Base-by-base conservation (phyloP, 495 filamentous ascomycete species). In the Talaromyces wortmannii region DNA sequence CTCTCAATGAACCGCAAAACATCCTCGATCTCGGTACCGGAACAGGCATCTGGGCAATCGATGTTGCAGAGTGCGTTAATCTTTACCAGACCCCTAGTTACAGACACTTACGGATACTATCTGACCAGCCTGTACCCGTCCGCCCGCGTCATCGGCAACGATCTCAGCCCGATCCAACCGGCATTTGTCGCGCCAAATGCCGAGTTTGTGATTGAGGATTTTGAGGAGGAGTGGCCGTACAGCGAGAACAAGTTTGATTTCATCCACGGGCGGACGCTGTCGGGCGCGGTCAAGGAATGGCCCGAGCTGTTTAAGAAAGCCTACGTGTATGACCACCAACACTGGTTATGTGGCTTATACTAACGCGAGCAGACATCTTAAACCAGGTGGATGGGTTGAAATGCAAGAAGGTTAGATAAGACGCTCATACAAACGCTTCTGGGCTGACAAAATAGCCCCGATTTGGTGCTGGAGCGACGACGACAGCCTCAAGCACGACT, bases 31-130 rank as follows among this genome's bases (percentile, higher is more conserved):
- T 86, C 47, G 84, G 84, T 13, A 86, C 83, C 0, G 84, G 84
- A 13, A 87, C 84, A 6, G 84, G 84, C 18, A 83, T 85, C 45
- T 87, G 82, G 83, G 82, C 81, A 8, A 76, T 86, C 50, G 84
- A 80, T 61, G 82, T 67, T 36, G 77, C 63, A 17, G 63, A 83
- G 63, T 67, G 57, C 32, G 60, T 23, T 23, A 1, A 23, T 4
- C 23, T 23, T 23, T 4, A 7, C 4, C 12, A 45, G 7, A 5
- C 6, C 36, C 31, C 58, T 33, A 29, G 23, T 15, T 16, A 23
- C 23, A 23, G 23, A 23, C 52, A 50, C 30, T 30, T 31, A 7
- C 30, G 18, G 18, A 4, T 30, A 42, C n/a, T 30, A 40, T 12
- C 53, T 53, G 77, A 31, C 15, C 36, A 40, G 36, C 56, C 52